phyloP scores from a whole-genome alignment of 495 filamentous ascomycete genomes.

The Penicillium manginii region DNA sequence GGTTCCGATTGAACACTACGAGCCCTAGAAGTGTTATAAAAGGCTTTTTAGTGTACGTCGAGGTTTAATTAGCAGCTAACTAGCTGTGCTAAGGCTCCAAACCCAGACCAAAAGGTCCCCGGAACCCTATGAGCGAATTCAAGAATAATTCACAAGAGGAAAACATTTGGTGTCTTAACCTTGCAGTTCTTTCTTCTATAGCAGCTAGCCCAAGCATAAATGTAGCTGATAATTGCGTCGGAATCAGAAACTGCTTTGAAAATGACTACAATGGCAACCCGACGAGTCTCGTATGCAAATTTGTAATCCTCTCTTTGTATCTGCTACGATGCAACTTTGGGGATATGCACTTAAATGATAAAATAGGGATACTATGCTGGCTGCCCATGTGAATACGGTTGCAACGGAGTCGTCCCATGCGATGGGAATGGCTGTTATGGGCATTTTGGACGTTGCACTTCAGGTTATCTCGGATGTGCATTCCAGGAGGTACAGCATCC shows the following conservation, averaged over 20 bases:
- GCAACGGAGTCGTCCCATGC: background rate
- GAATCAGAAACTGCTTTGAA: background rate
- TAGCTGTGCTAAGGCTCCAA: too few species aligned
- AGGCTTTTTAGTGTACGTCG: too few species aligned
- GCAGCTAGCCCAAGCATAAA: background rate
- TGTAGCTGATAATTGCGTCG: background rate
- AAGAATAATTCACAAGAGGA: background rate
- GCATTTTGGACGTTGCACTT: background rate
- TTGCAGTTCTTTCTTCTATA: background rate
- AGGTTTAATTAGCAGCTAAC: too few species aligned
- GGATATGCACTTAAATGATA: background rate
- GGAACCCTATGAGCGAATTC: too few species aligned
- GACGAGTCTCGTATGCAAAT: background rate
- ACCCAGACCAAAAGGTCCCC: too few species aligned
- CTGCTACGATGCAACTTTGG: background rate
- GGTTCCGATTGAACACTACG: too few species aligned
- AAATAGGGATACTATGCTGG: background rate
- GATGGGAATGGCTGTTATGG: background rate
- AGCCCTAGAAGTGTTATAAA: too few species aligned
- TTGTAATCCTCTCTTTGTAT: background rate
- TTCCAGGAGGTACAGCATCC: background rate
- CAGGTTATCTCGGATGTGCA: background rate
- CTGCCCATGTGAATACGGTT: background rate
- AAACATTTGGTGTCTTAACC: background rate
- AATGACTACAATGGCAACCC: constrained; percentile 1